Evolutionary conservation across 75 land plant species (phyloP), one percentile per base, ranked within the genome.

Genomic region (Pinus albicaulis): DNA sequence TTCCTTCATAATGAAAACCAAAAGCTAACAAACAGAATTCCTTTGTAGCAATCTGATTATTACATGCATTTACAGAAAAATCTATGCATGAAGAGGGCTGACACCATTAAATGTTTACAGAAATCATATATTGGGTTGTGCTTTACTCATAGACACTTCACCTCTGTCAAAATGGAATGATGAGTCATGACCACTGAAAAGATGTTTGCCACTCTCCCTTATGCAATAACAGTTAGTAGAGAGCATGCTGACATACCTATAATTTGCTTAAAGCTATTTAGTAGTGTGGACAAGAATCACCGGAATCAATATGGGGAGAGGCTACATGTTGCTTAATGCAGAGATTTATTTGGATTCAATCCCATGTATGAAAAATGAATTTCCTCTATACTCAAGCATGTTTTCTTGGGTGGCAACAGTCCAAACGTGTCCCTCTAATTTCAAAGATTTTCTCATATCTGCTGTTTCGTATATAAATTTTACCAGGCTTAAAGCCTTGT

Each of bases 401-500:
- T 86, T 88, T 11, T 77, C 81, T 48, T 80, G 65, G 59, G 84
- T 80, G 36, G 81, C 88, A 3, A 83, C 71, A 81, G 82, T 78
- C 88, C 86, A 90, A 55, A 90, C 6, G 63, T 90, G 92, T 20
- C 92, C 90, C 68, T 88, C 77, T 62, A 88, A 28, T 73, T 79
- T 87, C 74, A 87, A 56, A 56, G 10, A 63, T 23, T 84, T 86
- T 57, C 82, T 78, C 79, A 74, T 79, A 0, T 41, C 61, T 76
- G 88, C 84, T 20, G 79, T 80, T 62, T 90, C 88, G 86, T 86
- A 88, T 22, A 88, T 82, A 81, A 85, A 80, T 73, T 73, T 88
- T 60, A 85, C 83, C 60, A 90, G 3, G 22, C 77, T 71, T 59
- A 90, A 80, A 44, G 82, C 88, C 74, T 80, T 88, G 48, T 83